phyloP scores from a whole-genome alignment of 371 early-diverging fungal species.

The Mortierella polycephala region DNA sequence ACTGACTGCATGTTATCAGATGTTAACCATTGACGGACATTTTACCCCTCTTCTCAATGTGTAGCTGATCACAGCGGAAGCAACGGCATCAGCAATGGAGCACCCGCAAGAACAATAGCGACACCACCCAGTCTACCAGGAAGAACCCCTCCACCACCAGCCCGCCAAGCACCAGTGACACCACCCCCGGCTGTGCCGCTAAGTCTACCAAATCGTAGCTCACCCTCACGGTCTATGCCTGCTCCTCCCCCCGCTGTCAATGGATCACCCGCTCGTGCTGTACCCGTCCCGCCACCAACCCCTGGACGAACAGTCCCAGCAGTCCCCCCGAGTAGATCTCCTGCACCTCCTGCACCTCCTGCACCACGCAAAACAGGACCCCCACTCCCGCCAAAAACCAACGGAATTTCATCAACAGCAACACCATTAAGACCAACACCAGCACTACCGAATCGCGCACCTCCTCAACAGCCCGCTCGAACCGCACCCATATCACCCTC shows the following conservation, averaged over 20 bases:
- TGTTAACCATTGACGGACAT: neutral
- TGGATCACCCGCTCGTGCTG: constrained; percentile 32
- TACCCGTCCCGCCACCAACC: constrained; percentile 37
- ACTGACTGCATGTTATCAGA: neutral
- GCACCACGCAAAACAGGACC: constrained; percentile 38
- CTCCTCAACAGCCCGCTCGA: constrained; percentile 40
- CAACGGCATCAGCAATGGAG: constrained; percentile 33
- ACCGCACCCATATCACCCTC: constrained; percentile 28
- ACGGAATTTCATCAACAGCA: constrained; percentile 45
- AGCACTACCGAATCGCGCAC: constrained; percentile 28
- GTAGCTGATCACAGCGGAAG: constrained; percentile 28
- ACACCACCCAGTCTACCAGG: constrained; percentile 35
- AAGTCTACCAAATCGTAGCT: constrained; percentile 32
- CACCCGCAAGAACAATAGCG: constrained; percentile 52
- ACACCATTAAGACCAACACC: constrained; percentile 54
- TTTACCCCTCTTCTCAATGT: neutral
- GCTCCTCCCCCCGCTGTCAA: constrained; percentile 47
- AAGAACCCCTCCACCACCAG: constrained; percentile 45
- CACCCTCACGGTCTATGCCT: constrained; percentile 37
- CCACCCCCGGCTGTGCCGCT: constrained; percentile 55
- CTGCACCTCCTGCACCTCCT: constrained; percentile 43
- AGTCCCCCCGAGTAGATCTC: constrained; percentile 36
- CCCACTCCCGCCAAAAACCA: constrained; percentile 34
- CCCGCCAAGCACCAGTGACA: constrained; percentile 38
- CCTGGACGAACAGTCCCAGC: constrained; percentile 41